These are phyloP conservation scores for Anthracocystis panici-leucophaei DNA, from an alignment of 1,284 basidiomycete species.

Conservation along the genomic window DNA sequence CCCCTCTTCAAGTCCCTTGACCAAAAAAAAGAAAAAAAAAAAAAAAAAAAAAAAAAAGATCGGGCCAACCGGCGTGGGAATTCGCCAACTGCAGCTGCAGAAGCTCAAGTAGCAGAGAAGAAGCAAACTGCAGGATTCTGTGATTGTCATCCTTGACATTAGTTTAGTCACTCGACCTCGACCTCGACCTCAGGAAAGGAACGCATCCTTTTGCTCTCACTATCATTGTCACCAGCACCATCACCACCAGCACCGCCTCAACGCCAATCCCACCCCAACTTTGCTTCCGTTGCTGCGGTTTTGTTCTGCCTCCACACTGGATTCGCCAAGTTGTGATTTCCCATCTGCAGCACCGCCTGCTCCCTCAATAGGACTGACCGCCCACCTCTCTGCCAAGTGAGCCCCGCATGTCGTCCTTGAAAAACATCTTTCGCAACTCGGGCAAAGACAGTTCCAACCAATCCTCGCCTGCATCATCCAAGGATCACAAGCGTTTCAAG, in stretches of 20 bases:
- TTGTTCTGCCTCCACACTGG: too few relatives aligned
- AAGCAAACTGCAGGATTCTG: background rate
- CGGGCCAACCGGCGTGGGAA: slow-evolving; percentile 9
- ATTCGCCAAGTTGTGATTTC: too few relatives aligned
- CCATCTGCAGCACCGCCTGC: too few relatives aligned
- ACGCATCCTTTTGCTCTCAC: too few relatives aligned
- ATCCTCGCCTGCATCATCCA: slow-evolving; percentile 9
- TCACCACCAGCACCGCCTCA: too few relatives aligned
- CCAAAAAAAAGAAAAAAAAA: too few relatives aligned
- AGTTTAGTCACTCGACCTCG: background rate
- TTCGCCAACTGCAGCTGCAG: background rate
- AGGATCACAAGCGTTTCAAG: slow-evolving; percentile 26
- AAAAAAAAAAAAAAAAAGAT: too few relatives aligned
- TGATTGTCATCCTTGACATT: background rate
- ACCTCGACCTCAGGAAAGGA: too few relatives aligned
- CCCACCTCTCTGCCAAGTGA: background rate
- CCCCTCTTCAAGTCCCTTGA: background rate
- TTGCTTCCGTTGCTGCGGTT: too few relatives aligned
- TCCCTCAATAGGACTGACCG: background rate
- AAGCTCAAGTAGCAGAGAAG: too few relatives aligned
- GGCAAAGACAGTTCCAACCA: slow-evolving; percentile 21
- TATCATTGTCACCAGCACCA: too few relatives aligned
- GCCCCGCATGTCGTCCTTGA: slow-evolving; percentile 42
- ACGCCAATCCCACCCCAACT: too few relatives aligned
- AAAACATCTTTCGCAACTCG: slow-evolving; percentile 46